Conservation (phyloP, 768 basidiomycete species). For the Phanerochaete sordida region DNA sequence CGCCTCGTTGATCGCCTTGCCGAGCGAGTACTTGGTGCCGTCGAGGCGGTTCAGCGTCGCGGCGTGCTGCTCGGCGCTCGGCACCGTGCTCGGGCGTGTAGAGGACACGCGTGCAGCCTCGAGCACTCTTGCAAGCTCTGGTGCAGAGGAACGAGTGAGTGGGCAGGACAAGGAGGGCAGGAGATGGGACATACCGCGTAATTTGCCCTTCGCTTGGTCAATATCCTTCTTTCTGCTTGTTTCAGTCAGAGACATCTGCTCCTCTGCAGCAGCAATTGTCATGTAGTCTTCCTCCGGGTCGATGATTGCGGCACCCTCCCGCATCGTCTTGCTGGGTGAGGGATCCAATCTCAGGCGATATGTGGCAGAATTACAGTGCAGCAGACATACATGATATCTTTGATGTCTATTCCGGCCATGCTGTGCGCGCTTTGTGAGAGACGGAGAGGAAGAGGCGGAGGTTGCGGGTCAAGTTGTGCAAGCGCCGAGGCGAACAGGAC, state of each 20-base stretch:
- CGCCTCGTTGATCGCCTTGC: conserved; percentile 71
- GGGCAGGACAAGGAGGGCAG: not conserved
- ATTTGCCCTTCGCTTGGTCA: conserved; percentile 59
- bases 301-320: conserved; percentile 68
- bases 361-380: not conserved
- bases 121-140: conserved; percentile 60
- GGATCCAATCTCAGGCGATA: not conserved
- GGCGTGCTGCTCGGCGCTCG: conserved; percentile 60
- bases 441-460: not conserved
- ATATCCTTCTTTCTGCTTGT: conserved; percentile 59
- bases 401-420: conserved; percentile 22
- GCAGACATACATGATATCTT: conserved; percentile 20
- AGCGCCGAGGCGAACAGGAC: not conserved
- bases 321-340: conserved; percentile 54
- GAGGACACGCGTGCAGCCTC: conserved; percentile 72
- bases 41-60: conserved; percentile 65
- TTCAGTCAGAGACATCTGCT: conserved; percentile 59
- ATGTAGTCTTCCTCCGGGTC: conserved; percentile 78
- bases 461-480: not conserved
- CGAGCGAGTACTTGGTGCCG: conserved; percentile 55
- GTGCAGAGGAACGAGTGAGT: not conserved
- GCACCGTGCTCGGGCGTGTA: conserved; percentile 65
- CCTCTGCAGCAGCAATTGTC: conserved; percentile 70
- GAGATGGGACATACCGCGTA: conserved; percentile 59
- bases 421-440: not conserved